Percentiles rank a stretch among this genome's conserved stretches.
phyloP scores from a whole-genome alignment of 768 basidiomycete genomes.

The Calvatia gigantea region DNA sequence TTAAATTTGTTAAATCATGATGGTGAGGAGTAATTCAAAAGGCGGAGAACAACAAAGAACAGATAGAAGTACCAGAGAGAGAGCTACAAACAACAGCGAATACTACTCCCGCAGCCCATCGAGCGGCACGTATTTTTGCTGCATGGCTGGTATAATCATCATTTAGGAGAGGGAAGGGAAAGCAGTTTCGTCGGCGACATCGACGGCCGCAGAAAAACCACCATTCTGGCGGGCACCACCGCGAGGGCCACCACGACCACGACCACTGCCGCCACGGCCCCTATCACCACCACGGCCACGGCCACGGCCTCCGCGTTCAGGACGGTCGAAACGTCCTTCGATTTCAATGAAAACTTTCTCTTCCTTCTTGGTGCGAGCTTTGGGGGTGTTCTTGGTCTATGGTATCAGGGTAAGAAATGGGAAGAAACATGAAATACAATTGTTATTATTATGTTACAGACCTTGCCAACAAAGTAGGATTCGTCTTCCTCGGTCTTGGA shows the following conservation, averaged over 20 bases:
- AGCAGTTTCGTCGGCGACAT: slow-evolving; percentile 80
- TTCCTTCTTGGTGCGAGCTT: slow-evolving; percentile 74
- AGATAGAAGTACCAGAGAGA: neutral
- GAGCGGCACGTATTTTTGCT: slow-evolving; percentile 4
- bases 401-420: neutral
- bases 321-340: slow-evolving; percentile 85
- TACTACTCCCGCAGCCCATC: slow-evolving; percentile 3
- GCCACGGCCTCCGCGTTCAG: slow-evolving; percentile 63
- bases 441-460: slow-evolving; percentile 27
- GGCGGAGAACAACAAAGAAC: slow-evolving; percentile 4
- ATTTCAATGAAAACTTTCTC: slow-evolving; percentile 93
- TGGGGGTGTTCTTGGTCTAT: slow-evolving; percentile 64
- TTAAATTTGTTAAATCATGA: slow-evolving; percentile 14
- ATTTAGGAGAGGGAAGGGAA: slow-evolving; percentile 82
- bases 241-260: slow-evolving; percentile 42
- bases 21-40: slow-evolving; percentile 14
- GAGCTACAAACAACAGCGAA: slow-evolving; percentile 2
- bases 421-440: slow-evolving; percentile 11
- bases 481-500: slow-evolving; percentile 69
- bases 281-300: slow-evolving; percentile 43
- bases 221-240: slow-evolving; percentile 45
- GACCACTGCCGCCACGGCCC: slow-evolving; percentile 40
- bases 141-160: neutral
- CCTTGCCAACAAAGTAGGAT: slow-evolving; percentile 90
- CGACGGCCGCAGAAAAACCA: slow-evolving; percentile 37